Evolutionary conservation across 306 rosid genomes (phyloP).

Genomic region (Trichosanthes truncata): DNA sequence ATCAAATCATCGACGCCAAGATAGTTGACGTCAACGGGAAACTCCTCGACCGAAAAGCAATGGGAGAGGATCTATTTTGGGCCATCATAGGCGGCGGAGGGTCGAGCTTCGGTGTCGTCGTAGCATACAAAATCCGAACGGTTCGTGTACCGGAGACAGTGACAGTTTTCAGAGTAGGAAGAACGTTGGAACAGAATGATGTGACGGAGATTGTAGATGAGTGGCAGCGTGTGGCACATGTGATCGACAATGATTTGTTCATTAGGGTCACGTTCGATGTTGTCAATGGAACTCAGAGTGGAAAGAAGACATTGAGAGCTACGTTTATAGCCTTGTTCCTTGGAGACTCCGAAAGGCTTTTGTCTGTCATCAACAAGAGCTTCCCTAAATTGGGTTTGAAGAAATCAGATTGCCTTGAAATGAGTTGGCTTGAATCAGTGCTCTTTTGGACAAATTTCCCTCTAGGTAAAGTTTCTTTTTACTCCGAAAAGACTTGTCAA

Average conservation of each 20-base stretch:
- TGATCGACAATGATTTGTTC: constrained; percentile 30
- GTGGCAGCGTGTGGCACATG: constrained; percentile 43
- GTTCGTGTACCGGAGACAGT: constrained; percentile 42
- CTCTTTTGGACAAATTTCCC: constrained; percentile 30
- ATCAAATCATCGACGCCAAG: constrained; percentile 38
- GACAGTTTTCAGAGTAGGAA: constrained; percentile 31
- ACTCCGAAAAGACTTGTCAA: background rate
- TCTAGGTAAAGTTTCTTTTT: background rate
- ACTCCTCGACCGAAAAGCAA: constrained; percentile 29
- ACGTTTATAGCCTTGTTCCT: constrained; percentile 31
- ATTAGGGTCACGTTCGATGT: constrained; percentile 40
- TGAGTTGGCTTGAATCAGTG: constrained; percentile 41
- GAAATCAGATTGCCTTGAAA: constrained; percentile 34
- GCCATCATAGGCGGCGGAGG: constrained; percentile 49
- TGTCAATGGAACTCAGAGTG: constrained; percentile 12
- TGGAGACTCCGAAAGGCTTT: constrained; percentile 35
- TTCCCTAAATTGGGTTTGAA: constrained; percentile 44
- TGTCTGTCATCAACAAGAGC: constrained; percentile 23
- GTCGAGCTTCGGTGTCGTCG: constrained; percentile 36
- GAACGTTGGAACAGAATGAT: constrained; percentile 35
- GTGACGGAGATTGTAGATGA: constrained; percentile 26
- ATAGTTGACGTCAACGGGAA: constrained; percentile 32
- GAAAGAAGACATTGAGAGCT: constrained; percentile 28
- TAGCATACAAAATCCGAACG: constrained; percentile 30
- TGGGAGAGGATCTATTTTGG: constrained; percentile 61